Evolutionary conservation across 2,329 filamentous ascomycete genomes (phyloP), one percentile per base, ranked within the genome.

Genomic region (Colletotrichum sublineola): DNA sequence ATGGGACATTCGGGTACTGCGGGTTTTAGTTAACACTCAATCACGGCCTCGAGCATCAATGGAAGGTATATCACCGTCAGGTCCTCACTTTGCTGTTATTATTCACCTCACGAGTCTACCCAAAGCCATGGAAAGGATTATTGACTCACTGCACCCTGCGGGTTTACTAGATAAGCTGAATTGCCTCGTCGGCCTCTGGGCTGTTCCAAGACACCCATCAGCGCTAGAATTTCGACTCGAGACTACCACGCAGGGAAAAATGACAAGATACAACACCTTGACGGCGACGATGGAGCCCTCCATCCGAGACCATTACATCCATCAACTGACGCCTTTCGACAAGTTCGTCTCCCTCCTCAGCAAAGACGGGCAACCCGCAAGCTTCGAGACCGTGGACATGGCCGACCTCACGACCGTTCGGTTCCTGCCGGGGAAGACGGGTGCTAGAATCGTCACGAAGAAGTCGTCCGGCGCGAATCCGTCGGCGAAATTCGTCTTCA

Each of bases 351-450:
- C 29, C 14, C 44, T 33, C n/a, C 29, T 71, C 42, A 11, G 44
- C 52, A 61, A 50, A 12, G 40, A 29, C 20, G 57, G 42, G 20
- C 42, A 40, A 11, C 53, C 31, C 5, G 53, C 53, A 33, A 9
- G 36, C 14, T 75, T 75, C 38, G 33, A 65, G 20, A 29, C 56
- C 15, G 68, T 75, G 46, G 33, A 73, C 7, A 56, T 74, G 31
- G n/a, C 61, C 29, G 57, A 74, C 57, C 74, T 75, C 20, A 46
- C 46, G 5, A 60, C 14, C 9, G 9, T 68, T 29, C 44, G 55
- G 18, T 15, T n/a, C 24, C 53, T 75, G 15, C 72, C 74, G 4
- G 74, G 74, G 48, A 75, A 75, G 36, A 75, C 70, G 15, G 67
- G 69, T 18, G 74, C 74, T 31, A 66, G 63, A 9, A 62, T 74